Evolutionary conservation across 2,329 filamentous ascomycete genomes (phyloP).

Genomic region (Alternaria conjuncta): DNA sequence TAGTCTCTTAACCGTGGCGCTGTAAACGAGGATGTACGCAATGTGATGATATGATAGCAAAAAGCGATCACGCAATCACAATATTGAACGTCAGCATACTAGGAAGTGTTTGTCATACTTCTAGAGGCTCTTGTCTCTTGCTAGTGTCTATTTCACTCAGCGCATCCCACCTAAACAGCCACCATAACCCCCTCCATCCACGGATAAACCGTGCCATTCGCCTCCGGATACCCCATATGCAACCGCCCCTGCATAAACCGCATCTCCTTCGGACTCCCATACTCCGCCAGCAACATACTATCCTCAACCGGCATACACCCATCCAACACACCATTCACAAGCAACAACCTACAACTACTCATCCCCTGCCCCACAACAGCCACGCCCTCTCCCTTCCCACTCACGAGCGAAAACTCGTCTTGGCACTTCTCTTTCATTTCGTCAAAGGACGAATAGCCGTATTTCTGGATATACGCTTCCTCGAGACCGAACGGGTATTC

Average conservation of each 20-base stretch:
- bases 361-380: conserved; percentile 45
- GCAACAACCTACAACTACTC: conserved; percentile 56
- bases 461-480: conserved; percentile 57
- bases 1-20: too few relatives aligned
- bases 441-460: conserved; percentile 43
- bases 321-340: conserved; percentile 64
- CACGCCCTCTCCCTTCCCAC: conserved; percentile 59
- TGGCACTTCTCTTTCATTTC: conserved; percentile 56
- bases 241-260: conserved; percentile 51
- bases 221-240: conserved; percentile 56
- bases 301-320: conserved; percentile 68
- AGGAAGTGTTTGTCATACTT: too few relatives aligned
- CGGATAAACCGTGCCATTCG: conserved; percentile 38
- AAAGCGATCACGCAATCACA: too few relatives aligned
- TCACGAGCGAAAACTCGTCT: conserved; percentile 60
- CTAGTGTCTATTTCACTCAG: too few relatives aligned
- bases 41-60: too few relatives aligned
- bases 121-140: too few relatives aligned
- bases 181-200: conserved; percentile 43
- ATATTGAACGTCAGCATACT: too few relatives aligned
- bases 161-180: not conserved
- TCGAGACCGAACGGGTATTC: conserved; percentile 66
- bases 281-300: conserved; percentile 59
- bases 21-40: too few relatives aligned
- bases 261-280: conserved; percentile 61